Evolutionary conservation across 1,284 basidiomycete genomes (phyloP).

Genomic region (Cutaneotrichosporon arboriforme): DNA sequence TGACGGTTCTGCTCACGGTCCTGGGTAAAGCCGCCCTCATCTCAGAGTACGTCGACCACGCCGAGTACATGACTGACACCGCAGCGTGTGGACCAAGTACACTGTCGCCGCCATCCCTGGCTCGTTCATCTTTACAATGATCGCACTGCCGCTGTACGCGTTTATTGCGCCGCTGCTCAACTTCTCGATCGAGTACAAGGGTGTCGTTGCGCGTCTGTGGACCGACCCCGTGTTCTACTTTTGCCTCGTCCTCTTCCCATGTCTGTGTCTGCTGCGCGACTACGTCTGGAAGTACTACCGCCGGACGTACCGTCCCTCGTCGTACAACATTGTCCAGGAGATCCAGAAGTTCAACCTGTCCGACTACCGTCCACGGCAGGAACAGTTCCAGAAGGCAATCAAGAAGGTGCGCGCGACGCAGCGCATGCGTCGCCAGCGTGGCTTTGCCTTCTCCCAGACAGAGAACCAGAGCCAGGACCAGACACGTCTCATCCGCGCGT

Average conservation of each 20-base stretch:
- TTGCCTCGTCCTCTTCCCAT: slow-evolving; percentile 77
- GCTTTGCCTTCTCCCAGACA: slow-evolving; percentile 94
- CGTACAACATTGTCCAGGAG: slow-evolving; percentile 97
- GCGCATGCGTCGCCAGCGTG: slow-evolving; percentile 85
- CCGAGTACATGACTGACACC: neutral
- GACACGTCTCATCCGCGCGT: slow-evolving; percentile 75
- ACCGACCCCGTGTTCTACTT: slow-evolving; percentile 84
- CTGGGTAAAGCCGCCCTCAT: slow-evolving; percentile 95
- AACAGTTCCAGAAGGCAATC: slow-evolving; percentile 98
- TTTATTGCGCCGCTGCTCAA: slow-evolving; percentile 73
- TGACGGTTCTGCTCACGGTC: slow-evolving; percentile 87
- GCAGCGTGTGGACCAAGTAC: slow-evolving; percentile 97
- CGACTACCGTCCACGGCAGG: slow-evolving; percentile 93
- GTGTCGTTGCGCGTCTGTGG: slow-evolving; percentile 84
- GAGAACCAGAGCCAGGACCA: slow-evolving; percentile 81
- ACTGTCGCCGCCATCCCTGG: slow-evolving; percentile 95
- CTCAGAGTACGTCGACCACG: slow-evolving; percentile 70
- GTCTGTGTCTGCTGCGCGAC: slow-evolving; percentile 82
- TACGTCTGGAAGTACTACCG: slow-evolving; percentile 95
- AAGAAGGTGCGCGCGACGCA: slow-evolving; percentile 95
- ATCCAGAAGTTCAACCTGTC: slow-evolving; percentile 94
- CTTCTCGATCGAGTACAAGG: slow-evolving; percentile 84
- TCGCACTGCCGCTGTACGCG: slow-evolving; percentile 86
- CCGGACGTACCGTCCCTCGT: slow-evolving; percentile 79
- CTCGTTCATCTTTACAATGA: slow-evolving; percentile 90